These are phyloP conservation scores for Persicaria tinctoria DNA, from an alignment of 148 eudicot species.

Conservation along the genomic window DNA sequence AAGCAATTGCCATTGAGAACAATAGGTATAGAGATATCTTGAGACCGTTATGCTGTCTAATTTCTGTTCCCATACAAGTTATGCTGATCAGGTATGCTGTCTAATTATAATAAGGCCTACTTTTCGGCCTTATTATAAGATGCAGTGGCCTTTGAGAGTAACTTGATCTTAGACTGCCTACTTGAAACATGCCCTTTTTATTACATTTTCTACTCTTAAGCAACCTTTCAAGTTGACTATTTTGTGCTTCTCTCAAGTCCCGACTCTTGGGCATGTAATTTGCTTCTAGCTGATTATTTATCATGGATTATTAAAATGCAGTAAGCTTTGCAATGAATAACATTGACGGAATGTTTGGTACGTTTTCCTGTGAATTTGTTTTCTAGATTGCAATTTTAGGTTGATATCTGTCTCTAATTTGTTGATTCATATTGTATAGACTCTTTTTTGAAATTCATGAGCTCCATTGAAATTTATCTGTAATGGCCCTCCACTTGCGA, in stretches of 20 bases:
- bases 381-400: background rate
- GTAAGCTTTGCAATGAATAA: too few species aligned
- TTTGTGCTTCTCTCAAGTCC: too few species aligned
- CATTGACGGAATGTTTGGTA: background rate
- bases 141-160: too few species aligned
- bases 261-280: too few species aligned
- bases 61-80: background rate
- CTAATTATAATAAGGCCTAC: too few species aligned
- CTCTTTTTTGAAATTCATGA: conserved; percentile 17
- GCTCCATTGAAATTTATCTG: background rate
- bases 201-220: too few species aligned
- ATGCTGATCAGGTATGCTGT: background rate
- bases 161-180: too few species aligned
- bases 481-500: conserved; percentile 95
- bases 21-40: conserved; percentile 31
- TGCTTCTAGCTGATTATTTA: too few species aligned
- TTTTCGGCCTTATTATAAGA: too few species aligned
- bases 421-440: conserved; percentile 12
- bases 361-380: background rate
- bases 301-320: too few species aligned
- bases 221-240: too few species aligned
- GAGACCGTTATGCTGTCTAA: conserved; percentile 21
- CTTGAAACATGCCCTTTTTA: too few species aligned
- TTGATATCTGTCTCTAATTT: conserved; percentile 10
- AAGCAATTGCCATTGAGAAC: conserved; percentile 41